Conservation (phyloP, 768 basidiomycete genomes). For the Termitomyces sp. region DNA sequence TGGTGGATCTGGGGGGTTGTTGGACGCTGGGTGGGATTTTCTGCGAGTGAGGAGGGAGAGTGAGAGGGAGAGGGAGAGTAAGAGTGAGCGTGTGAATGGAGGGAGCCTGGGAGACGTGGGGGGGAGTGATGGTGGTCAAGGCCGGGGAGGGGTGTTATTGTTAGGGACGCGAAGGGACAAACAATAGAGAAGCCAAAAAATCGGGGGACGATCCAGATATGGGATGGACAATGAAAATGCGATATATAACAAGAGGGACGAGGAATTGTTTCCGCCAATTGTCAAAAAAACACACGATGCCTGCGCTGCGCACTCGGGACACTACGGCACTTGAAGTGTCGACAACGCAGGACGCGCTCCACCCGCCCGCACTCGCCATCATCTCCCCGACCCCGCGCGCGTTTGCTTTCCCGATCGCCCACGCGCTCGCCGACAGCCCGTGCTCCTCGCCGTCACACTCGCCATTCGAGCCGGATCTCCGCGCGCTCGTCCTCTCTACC, state of each 20-base stretch:
- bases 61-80: too few species aligned
- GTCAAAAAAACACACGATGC: slow-evolving; percentile 38
- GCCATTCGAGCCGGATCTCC: slow-evolving; percentile 71
- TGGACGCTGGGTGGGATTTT: too few species aligned
- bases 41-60: too few species aligned
- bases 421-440: slow-evolving; percentile 63
- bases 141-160: background rate
- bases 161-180: background rate
- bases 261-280: slow-evolving; percentile 42
- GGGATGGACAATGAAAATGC: too few species aligned
- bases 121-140: too few species aligned
- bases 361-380: slow-evolving; percentile 51
- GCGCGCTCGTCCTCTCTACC: slow-evolving; percentile 39
- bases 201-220: background rate
- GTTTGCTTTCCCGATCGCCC: slow-evolving; percentile 58
- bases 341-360: slow-evolving; percentile 23
- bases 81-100: background rate
- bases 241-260: too few species aligned
- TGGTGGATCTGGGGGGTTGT: too few species aligned
- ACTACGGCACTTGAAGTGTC: slow-evolving; percentile 71
- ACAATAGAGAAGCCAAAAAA: background rate
- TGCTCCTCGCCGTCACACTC: slow-evolving; percentile 63
- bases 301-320: slow-evolving; percentile 76
- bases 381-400: slow-evolving; percentile 68
- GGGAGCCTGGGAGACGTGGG: background rate